phyloP scores from a whole-genome alignment of 1,139 yeast genomes.

The Kurtzmaniella quercitrusa region DNA sequence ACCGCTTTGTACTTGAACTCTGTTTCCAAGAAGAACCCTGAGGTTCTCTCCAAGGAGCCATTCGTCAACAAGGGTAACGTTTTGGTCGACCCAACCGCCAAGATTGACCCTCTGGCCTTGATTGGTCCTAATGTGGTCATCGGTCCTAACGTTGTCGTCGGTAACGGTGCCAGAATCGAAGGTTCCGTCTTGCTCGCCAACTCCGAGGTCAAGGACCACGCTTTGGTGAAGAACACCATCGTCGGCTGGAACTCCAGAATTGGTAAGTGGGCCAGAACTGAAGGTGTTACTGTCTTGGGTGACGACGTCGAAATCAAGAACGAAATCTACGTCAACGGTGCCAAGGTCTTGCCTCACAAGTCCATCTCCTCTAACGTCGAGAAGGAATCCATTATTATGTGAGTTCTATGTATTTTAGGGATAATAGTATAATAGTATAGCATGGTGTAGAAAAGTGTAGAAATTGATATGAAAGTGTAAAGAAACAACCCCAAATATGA shows the following conservation, averaged over 20 bases:
- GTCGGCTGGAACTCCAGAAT: constrained; percentile 99
- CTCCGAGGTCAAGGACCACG: constrained; percentile 93
- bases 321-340: constrained; percentile 98
- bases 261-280: constrained; percentile 99
- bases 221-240: constrained; percentile 95
- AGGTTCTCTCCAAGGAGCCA: constrained; percentile 60
- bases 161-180: constrained; percentile 98
- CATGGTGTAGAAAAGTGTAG: neutral
- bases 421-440: constrained; percentile 2
- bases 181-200: constrained; percentile 90
- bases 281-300: constrained; percentile 96
- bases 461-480: too few relatives aligned
- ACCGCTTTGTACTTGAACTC: constrained; percentile 90
- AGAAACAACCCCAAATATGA: too few relatives aligned
- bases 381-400: constrained; percentile 97
- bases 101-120: constrained; percentile 86
- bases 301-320: constrained; percentile 98
- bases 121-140: constrained; percentile 98
- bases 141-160: constrained; percentile 94
- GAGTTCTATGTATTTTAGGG: constrained; percentile 13
- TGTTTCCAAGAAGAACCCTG: constrained; percentile 74
- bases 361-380: constrained; percentile 94
- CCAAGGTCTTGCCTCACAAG: constrained; percentile 98
- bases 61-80: constrained; percentile 92
- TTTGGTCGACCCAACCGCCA: constrained; percentile 91